Evolutionary conservation across 2,329 filamentous ascomycete species (phyloP).

Genomic region (Colletotrichum gigasporum): DNA sequence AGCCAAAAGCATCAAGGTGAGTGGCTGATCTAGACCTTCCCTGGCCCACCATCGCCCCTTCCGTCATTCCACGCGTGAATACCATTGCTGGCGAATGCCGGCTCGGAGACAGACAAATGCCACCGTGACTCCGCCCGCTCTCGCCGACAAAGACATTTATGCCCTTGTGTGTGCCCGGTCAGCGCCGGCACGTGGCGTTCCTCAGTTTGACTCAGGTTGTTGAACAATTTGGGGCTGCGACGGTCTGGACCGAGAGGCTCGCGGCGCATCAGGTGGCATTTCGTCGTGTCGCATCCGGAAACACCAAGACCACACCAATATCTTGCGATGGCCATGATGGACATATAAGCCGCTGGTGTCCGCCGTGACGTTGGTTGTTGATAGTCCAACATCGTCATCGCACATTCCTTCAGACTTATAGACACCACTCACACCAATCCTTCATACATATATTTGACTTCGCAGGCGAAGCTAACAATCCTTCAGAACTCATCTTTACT

Average conservation of each 20-base stretch:
- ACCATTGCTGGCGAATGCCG: constrained; percentile 23
- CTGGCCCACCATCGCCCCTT: not conserved
- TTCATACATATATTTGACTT: constrained; percentile 4
- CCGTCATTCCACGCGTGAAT: constrained; percentile 25
- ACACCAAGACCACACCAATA: too few relatives aligned
- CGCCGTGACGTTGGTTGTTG: not conserved
- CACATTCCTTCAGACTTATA: not conserved
- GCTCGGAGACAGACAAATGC: constrained; percentile 10
- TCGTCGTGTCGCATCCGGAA: not conserved
- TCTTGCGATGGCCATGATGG: not conserved
- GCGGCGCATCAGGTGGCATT: constrained; percentile 1
- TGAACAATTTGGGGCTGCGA: not conserved
- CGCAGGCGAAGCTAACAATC: constrained; percentile 33
- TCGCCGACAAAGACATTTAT: constrained; percentile 17
- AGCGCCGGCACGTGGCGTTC: constrained; percentile 2
- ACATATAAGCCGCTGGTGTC: constrained; percentile 10
- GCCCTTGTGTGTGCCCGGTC: not conserved
- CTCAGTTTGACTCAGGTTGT: not conserved
- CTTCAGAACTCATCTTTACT: constrained; percentile 28
- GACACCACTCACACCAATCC: not conserved
- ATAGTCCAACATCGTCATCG: not conserved
- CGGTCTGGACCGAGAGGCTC: not conserved
- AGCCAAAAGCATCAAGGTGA: constrained; percentile 20
- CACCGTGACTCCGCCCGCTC: constrained; percentile 1
- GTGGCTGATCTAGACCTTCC: not conserved